Base-by-base conservation (phyloP, 495 filamentous ascomycete genomes). In the Oidiodendron maius region DNA sequence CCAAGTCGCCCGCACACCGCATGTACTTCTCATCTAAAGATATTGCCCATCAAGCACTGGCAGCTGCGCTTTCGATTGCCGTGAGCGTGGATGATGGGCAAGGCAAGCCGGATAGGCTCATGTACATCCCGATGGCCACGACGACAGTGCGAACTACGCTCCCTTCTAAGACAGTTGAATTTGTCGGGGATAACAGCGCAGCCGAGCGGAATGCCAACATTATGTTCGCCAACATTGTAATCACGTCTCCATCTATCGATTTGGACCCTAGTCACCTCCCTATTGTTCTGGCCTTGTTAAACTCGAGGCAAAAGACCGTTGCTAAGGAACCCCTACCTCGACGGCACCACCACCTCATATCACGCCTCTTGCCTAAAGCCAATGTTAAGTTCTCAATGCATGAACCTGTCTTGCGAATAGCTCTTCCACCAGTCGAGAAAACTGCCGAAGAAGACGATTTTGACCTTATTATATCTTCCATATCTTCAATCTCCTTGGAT, bases 21-120 rank as follows among this genome's bases (percentile, higher is more conserved):
- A 99, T 99, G 93, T 99, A 99, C 68, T 99, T 99, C 64, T 89
- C 90, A 12, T 81, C 85, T 10, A 81, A 85, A 44, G 94, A 96
- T 57, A 79, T 96, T 53, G 93, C 93, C 16, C 93, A 99, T 61
- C 91, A 99, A 71, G 93, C 93, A 18, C 75, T 99, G 36, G 74
- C 94, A 23, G 90, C 93, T 15, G 93, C 89, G 4, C 84, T 96
- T 17, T 94, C 93, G 4, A 83, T 97, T 28, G 91, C 91, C 2
- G 75, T 96, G 47, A 93, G 89, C 49, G 71, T 99, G 37, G 90
- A 95, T 58, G 88, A 96, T 65, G 87, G 88, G 21, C 76, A 81
- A 13, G 86, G 85, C 9, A 87, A 87, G 62, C 82, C 85, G 0
- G 87, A 96, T 61, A 82, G 89, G 52, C 77, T 99, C 45, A 71